Percentiles rank a stretch among this genome's conserved stretches.
These are phyloP conservation scores for Theobroma cacao DNA, from an alignment of 345 rosid species.

Conservation along the genomic window DNA sequence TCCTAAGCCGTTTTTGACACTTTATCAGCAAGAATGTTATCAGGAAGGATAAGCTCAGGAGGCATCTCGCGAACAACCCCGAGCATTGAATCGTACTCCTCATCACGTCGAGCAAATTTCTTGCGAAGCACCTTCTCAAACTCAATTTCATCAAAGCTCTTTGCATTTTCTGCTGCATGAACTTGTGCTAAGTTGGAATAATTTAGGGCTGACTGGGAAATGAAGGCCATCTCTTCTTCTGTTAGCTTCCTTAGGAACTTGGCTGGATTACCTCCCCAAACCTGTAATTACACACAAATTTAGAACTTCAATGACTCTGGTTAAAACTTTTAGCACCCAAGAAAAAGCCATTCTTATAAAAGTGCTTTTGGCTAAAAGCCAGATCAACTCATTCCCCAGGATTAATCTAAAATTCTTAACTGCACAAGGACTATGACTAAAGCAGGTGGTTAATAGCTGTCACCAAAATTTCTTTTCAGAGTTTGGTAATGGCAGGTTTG, in stretches of 20 bases:
- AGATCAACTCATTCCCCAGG: background rate
- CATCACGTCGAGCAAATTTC: slow-evolving; percentile 64
- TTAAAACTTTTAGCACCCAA: too few species aligned
- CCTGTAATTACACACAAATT: slow-evolving; percentile 35
- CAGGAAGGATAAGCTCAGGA: slow-evolving; percentile 57
- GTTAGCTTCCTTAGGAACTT: slow-evolving; percentile 75
- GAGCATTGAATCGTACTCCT: slow-evolving; percentile 73
- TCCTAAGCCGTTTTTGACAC: slow-evolving; percentile 36
- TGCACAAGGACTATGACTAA: background rate
- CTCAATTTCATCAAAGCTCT: slow-evolving; percentile 64
- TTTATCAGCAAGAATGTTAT: slow-evolving; percentile 50
- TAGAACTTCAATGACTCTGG: background rate
- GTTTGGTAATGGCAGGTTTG: background rate
- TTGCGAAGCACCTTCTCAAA: slow-evolving; percentile 70
- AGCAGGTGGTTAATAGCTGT: background rate
- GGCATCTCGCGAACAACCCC: slow-evolving; percentile 83
- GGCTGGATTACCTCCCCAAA: slow-evolving; percentile 97
- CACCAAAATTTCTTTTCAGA: background rate
- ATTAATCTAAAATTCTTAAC: background rate
- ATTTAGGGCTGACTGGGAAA: slow-evolving; percentile 65
- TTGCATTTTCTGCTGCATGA: slow-evolving; percentile 80
- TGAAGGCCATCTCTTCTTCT: slow-evolving; percentile 77
- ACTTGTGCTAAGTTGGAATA: slow-evolving; percentile 70
- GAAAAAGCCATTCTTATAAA: too few species aligned
- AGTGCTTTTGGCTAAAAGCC: background rate